phyloP scores from a whole-genome alignment of 2,329 filamentous ascomycete species.

The Parastagonospora nodorum region DNA sequence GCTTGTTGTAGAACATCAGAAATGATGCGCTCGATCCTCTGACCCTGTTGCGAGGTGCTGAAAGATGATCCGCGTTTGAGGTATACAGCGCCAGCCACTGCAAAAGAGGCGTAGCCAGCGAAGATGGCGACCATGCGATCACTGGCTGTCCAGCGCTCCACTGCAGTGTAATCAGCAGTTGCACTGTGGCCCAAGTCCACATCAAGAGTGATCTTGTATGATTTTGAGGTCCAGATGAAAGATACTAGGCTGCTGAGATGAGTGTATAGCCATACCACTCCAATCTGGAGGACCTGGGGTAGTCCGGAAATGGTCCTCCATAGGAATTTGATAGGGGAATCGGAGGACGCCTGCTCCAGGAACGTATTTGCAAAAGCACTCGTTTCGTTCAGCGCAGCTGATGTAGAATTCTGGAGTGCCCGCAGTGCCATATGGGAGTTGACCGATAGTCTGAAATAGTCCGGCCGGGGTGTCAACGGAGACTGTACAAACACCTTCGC shows the following conservation, averaged over 20 bases:
- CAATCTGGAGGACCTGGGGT: conserved; percentile 14
- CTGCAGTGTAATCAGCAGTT: conserved; percentile 20
- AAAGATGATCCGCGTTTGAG: conserved; percentile 74
- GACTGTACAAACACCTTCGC: conserved; percentile 35
- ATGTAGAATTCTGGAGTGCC: conserved; percentile 45
- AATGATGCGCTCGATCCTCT: conserved; percentile 71
- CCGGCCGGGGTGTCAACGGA: conserved; percentile 32
- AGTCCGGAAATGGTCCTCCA: conserved; percentile 22
- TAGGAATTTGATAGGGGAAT: conserved; percentile 20
- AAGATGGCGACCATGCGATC: conserved; percentile 75
- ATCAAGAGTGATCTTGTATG: conserved; percentile 45
- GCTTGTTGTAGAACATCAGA: conserved; percentile 89
- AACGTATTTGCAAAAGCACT: conserved; percentile 27
- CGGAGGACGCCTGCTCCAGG: conserved; percentile 31
- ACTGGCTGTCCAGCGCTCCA: conserved; percentile 53
- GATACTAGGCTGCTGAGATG: conserved; percentile 19
- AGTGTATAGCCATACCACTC: conserved; percentile 8
- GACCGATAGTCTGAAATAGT: conserved; percentile 43
- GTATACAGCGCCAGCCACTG: conserved; percentile 76
- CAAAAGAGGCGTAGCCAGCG: conserved; percentile 80
- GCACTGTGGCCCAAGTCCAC: conserved; percentile 31
- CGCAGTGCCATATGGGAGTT: conserved; percentile 45
- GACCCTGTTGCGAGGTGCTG: conserved; percentile 60
- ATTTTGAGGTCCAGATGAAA: conserved; percentile 40
- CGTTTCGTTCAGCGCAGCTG: conserved; percentile 39